Evolutionary conservation across 768 basidiomycete species (phyloP), one percentile per base, ranked within the genome.

Genomic region (Galerina sulciceps): DNA sequence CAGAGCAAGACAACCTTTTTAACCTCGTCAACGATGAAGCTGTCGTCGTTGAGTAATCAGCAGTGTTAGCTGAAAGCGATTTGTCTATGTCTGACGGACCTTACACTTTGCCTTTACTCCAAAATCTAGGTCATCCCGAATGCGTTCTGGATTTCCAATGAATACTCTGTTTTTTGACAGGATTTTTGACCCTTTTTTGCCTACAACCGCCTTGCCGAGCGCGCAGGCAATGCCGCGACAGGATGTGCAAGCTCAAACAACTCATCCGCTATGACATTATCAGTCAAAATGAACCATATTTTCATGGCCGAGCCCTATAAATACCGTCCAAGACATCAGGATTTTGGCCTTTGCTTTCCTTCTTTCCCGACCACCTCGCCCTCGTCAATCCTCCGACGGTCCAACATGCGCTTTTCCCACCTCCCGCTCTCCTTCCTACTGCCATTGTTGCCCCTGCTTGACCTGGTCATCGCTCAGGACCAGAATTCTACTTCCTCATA

Each of bases 381-480:
- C 13, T 15, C n/a, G 15, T 36, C 40, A 22, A 40, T n/a, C 38
- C 17, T 31, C 48, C 13, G 11, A 38, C 37, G 34, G 11, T 44
- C 48, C 49, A 57, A 42, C 10, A 51, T 58, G 57, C 57, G 57
- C 9, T 23, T 59, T 46, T 26, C 51, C 14, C 44, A 20, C 18
- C 48, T 34, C 46, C 45, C 57, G 9, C 55, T 56, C 18, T 61
- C 62, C 45, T 31, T 63, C 45, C 22, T 61, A 5, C 35, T 67
- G 9, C 54, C 68, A 4, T 47, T 66, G 18, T 38, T 66, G 14
- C 55, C 65, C 9, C 40, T 57, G 20, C 31, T 68, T 26, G 38
- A 49, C 36, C 67, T 54, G 20, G 57, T 54, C n/a, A 46, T 56
- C 26, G 66, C 65, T 17, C 64, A 66, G 35, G 58, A 54, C n/a